Evolutionary conservation across 148 eudicot genomes (phyloP).

Genomic region (Vaccinium vitisidaea): DNA sequence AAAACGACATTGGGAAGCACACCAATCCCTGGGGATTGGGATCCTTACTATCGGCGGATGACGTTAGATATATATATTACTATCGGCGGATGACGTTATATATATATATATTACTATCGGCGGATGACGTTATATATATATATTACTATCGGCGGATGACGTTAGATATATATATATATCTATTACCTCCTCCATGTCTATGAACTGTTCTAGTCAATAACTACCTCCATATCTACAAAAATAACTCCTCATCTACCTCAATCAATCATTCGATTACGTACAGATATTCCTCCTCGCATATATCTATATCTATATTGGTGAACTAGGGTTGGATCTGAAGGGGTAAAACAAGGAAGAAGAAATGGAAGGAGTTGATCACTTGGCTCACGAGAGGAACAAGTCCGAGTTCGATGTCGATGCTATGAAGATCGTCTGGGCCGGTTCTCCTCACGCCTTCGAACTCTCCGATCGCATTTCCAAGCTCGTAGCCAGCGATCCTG

Average conservation of each 20-base stretch:
- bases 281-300: neutral
- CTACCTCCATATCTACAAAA: too few relatives aligned
- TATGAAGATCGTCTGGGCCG: constrained; percentile 92
- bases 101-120: too few relatives aligned
- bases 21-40: too few relatives aligned
- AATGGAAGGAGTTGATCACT: constrained; percentile 56
- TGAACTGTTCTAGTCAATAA: too few relatives aligned
- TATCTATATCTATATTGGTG: neutral
- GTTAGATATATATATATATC: too few relatives aligned
- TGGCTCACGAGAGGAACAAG: constrained; percentile 75
- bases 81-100: too few relatives aligned
- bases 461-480: constrained; percentile 83
- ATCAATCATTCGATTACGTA: neutral
- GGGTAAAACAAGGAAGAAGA: constrained; percentile 5
- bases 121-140: too few relatives aligned
- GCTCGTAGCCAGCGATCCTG: constrained; percentile 93
- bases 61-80: too few relatives aligned
- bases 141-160: too few relatives aligned
- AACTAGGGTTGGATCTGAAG: constrained; percentile 16
- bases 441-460: constrained; percentile 49
- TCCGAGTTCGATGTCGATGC: constrained; percentile 63
- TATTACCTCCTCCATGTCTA: too few relatives aligned
- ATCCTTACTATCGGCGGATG: too few relatives aligned
- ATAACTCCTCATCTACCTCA: neutral
- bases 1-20: too few relatives aligned